phyloP scores from a whole-genome alignment of 257 asterid species.

The Nemophila menziesii region DNA sequence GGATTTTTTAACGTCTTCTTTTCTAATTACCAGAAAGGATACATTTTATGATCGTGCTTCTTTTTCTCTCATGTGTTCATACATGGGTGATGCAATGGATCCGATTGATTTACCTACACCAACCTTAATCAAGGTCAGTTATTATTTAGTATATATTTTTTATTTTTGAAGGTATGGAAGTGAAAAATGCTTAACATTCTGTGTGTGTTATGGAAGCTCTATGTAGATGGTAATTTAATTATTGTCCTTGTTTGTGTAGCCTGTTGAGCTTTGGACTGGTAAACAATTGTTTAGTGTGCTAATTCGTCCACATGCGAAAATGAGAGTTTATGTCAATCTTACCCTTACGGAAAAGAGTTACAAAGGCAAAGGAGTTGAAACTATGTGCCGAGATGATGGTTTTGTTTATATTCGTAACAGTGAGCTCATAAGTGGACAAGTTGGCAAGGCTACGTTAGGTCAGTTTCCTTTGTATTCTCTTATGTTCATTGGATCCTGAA shows the following conservation, averaged over 20 bases:
- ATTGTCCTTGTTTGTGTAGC: slow-evolving; percentile 36
- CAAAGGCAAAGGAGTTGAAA: slow-evolving; percentile 26
- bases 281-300: slow-evolving; percentile 73
- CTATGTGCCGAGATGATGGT: slow-evolving; percentile 85
- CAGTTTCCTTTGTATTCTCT: slow-evolving; percentile 16
- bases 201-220: not conserved
- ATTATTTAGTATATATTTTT: no score
- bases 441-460: slow-evolving; percentile 97
- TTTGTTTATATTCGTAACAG: slow-evolving; percentile 87
- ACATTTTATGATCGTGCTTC: slow-evolving; percentile 89
- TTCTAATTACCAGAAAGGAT: slow-evolving; percentile 90
- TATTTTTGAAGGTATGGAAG: not conserved
- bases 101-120: slow-evolving; percentile 87
- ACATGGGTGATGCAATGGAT: slow-evolving; percentile 86
- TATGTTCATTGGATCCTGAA: not conserved
- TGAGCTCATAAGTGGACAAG: slow-evolving; percentile 89
- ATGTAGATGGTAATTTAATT: not conserved
- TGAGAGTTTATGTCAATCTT: slow-evolving; percentile 72
- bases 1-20: slow-evolving; percentile 94
- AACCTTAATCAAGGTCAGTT: slow-evolving; percentile 54
- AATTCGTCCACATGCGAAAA: slow-evolving; percentile 66
- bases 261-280: slow-evolving; percentile 96
- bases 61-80: slow-evolving; percentile 79
- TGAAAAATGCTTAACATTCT: not conserved
- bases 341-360: slow-evolving; percentile 72